phyloP scores from a whole-genome alignment of 345 rosid species.

The Angophora floribunda region DNA sequence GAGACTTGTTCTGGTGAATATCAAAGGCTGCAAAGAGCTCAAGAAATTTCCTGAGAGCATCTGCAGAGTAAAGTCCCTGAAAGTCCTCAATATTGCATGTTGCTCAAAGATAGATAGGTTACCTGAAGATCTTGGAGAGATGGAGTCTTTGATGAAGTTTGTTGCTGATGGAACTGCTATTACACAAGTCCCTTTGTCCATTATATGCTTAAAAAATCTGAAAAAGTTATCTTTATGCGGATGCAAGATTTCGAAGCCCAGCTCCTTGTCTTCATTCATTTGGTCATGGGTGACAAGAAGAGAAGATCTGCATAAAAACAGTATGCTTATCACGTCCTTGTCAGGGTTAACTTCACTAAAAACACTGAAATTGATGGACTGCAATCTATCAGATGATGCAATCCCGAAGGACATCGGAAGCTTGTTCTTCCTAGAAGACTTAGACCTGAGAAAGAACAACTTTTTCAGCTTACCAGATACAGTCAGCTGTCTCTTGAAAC shows the following conservation, averaged over 20 bases:
- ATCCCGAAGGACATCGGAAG: neutral
- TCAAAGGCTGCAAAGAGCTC: constrained; percentile 11
- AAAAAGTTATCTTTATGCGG: neutral
- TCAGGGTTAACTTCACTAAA: neutral
- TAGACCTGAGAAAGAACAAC: neutral
- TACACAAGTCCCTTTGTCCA: neutral
- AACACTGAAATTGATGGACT: neutral
- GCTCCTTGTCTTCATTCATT: neutral
- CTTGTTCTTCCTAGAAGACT: neutral
- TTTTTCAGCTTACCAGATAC: neutral
- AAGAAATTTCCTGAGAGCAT: constrained; percentile 9
- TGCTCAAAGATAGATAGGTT: constrained; percentile 9
- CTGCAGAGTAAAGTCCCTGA: constrained; percentile 1
- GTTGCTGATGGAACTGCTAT: constrained; percentile 2
- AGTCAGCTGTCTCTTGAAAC: neutral
- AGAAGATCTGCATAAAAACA: neutral
- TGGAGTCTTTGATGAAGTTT: constrained; percentile 9
- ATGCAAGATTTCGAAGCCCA: neutral
- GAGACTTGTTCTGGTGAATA: neutral
- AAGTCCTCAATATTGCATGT: constrained; percentile 7
- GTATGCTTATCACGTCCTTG: neutral
- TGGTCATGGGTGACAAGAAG: constrained; percentile 1
- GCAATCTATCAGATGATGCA: constrained; percentile 2
- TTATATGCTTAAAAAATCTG: neutral
- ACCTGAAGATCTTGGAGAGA: neutral